A percentile compares a stretch with the other conserved stretches of the same genome.
Evolutionary conservation across 2,329 filamentous ascomycete genomes (phyloP).

Genomic region (Aspergillus carbonarius): DNA sequence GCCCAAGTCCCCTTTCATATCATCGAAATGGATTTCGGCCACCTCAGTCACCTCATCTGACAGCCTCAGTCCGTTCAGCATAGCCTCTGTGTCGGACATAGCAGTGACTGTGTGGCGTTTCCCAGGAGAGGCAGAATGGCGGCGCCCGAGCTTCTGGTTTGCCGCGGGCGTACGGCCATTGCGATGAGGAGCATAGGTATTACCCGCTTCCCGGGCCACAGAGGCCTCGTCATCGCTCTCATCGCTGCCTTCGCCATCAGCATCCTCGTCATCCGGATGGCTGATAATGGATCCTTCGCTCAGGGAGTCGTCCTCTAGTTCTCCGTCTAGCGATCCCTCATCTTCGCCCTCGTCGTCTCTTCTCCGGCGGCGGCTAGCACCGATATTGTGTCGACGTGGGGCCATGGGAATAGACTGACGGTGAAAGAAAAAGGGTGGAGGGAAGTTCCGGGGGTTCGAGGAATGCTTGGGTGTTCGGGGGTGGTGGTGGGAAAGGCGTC

Average conservation of each 20-base stretch:
- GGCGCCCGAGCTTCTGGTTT: conserved; percentile 31
- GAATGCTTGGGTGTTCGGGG: background rate
- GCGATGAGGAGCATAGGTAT: conserved; percentile 21
- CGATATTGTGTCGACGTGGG: conserved; percentile 44
- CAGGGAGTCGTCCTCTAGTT: conserved; percentile 60
- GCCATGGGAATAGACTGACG: conserved; percentile 38
- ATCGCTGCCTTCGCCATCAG: conserved; percentile 60
- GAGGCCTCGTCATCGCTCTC: conserved; percentile 52
- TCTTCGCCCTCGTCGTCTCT: conserved; percentile 52
- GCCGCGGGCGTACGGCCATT: conserved; percentile 31
- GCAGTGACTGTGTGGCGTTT: conserved; percentile 38
- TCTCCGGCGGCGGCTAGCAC: conserved; percentile 46
- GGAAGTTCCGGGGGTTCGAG: background rate
- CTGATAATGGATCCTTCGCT: conserved; percentile 61
- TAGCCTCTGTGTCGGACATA: conserved; percentile 58
- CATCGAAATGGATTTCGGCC: conserved; percentile 53
- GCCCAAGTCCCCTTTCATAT: conserved; percentile 33
- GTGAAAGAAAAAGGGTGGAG: background rate
- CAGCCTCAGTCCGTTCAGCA: conserved; percentile 59
- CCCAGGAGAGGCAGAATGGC: conserved; percentile 34
- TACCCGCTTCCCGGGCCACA: conserved; percentile 23
- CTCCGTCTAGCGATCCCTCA: conserved; percentile 50
- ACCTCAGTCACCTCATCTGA: conserved; percentile 39
- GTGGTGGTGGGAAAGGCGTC: conserved; percentile 4
- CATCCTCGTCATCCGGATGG: conserved; percentile 59